Evolutionary conservation across 768 basidiomycete genomes (phyloP).

Genomic region (Rhodotorula sphaerocarpa): DNA sequence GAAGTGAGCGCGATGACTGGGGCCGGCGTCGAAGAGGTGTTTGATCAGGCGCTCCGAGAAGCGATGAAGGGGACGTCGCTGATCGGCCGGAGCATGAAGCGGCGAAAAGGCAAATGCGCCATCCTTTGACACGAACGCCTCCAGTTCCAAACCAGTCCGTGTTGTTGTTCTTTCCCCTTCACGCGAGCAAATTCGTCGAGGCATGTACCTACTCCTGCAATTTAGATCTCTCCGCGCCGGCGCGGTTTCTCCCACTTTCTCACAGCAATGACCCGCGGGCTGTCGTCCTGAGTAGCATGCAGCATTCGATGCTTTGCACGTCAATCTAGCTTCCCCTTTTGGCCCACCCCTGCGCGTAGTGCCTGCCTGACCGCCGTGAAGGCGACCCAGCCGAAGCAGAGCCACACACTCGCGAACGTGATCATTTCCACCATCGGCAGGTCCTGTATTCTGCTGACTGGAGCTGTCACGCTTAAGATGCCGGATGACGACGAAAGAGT

Average conservation of each 20-base stretch:
- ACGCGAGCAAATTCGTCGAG: too few relatives aligned
- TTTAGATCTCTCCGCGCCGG: too few relatives aligned
- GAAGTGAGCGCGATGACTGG: constrained; percentile 96
- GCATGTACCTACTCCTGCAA: too few relatives aligned
- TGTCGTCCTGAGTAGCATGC: too few relatives aligned
- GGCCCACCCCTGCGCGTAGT: background rate
- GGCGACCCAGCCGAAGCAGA: constrained; percentile 2
- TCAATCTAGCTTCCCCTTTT: background rate
- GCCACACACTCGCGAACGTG: constrained; percentile 20
- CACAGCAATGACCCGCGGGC: too few relatives aligned
- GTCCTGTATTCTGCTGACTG: constrained; percentile 22
- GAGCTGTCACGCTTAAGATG: background rate
- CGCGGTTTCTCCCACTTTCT: too few relatives aligned
- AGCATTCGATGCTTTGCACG: too few relatives aligned
- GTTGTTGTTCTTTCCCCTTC: background rate
- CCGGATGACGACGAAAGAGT: background rate
- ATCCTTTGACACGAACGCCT: constrained; percentile 9
- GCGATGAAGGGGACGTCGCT: constrained; percentile 70
- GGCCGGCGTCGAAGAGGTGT: constrained; percentile 80
- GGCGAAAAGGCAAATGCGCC: constrained; percentile 21
- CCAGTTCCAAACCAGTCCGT: background rate
- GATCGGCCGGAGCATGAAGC: background rate
- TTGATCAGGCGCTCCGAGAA: constrained; percentile 72
- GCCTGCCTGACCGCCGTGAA: background rate
- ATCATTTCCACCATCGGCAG: constrained; percentile 14